Conservation (phyloP, 768 basidiomycete genomes). For the Zangia roseola region DNA sequence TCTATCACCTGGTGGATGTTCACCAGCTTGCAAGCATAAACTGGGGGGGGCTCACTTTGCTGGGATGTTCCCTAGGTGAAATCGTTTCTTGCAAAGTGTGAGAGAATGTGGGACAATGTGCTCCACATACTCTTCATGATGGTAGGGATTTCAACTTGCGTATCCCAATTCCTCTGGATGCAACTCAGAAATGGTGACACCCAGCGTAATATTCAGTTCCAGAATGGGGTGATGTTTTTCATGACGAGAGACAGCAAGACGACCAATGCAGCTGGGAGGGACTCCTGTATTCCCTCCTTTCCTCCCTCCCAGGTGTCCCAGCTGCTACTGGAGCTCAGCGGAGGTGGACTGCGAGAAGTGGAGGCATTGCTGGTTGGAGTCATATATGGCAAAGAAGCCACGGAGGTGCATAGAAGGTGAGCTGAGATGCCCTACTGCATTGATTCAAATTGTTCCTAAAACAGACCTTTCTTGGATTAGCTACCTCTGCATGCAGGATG, state of each 20-base stretch:
- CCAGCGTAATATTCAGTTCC: background rate
- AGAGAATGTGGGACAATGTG: background rate
- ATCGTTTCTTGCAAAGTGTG: background rate
- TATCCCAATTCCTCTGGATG: background rate
- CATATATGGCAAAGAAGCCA: background rate
- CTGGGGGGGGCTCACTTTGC: background rate
- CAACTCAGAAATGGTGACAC: background rate
- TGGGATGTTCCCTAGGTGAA: constrained; percentile 12
- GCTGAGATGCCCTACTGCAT: no score
- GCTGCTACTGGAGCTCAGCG: background rate
- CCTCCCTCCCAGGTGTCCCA: background rate
- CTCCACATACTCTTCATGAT: background rate
- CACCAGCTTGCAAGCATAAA: background rate
- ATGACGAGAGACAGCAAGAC: background rate
- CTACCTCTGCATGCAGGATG: background rate
- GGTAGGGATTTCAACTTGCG: background rate
- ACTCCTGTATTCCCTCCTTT: background rate
- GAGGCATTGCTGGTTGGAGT: background rate
- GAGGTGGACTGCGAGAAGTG: background rate
- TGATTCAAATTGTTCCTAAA: no score
- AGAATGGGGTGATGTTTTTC: background rate
- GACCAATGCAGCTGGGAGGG: background rate
- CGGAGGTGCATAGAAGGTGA: background rate
- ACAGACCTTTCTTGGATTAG: background rate
- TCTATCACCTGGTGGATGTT: background rate